These are phyloP conservation scores for Colletotrichum somersetense DNA, from an alignment of 2,329 filamentous ascomycete genomes.

Conservation along the genomic window DNA sequence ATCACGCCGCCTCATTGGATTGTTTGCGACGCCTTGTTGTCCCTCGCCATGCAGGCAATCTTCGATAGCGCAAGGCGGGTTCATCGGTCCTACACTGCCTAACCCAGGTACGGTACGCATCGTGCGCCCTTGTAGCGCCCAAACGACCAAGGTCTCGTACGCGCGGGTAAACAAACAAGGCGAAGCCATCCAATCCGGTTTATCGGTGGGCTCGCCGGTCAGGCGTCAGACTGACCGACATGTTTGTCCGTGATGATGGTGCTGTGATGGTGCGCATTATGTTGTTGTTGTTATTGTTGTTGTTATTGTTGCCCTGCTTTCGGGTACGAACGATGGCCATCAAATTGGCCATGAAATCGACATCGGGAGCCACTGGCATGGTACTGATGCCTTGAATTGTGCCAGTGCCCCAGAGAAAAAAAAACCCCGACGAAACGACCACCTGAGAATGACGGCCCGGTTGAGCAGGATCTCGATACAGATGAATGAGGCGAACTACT, in stretches of 20 bases:
- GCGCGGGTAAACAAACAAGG: constrained; percentile 38
- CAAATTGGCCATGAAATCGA: constrained; percentile 26
- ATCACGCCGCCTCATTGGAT: constrained; percentile 33
- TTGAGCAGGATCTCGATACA: constrained; percentile 38
- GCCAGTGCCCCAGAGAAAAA: constrained; percentile 27
- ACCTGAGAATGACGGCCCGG: constrained; percentile 24
- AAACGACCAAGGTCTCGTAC: constrained; percentile 14
- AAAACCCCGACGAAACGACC: background rate
- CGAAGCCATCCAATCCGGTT: constrained; percentile 29
- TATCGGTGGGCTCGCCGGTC: constrained; percentile 11
- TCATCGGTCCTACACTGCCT: constrained; percentile 14
- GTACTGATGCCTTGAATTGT: constrained; percentile 28
- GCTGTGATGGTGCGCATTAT: too few species aligned
- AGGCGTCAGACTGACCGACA: constrained; percentile 24
- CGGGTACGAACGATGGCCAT: constrained; percentile 17
- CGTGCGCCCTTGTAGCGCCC: constrained; percentile 19
- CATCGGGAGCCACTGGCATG: constrained; percentile 26
- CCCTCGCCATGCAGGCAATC: constrained; percentile 37
- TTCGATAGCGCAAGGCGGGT: constrained; percentile 29
- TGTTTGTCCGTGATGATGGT: background rate
- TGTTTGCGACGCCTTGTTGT: constrained; percentile 25
- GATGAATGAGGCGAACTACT: constrained; percentile 13
- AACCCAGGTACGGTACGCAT: background rate
- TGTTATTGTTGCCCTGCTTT: background rate
- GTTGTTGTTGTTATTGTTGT: constrained; percentile 17